Evolutionary conservation across 768 basidiomycete species (phyloP).

Genomic region (Nevesoporus exiguus): DNA sequence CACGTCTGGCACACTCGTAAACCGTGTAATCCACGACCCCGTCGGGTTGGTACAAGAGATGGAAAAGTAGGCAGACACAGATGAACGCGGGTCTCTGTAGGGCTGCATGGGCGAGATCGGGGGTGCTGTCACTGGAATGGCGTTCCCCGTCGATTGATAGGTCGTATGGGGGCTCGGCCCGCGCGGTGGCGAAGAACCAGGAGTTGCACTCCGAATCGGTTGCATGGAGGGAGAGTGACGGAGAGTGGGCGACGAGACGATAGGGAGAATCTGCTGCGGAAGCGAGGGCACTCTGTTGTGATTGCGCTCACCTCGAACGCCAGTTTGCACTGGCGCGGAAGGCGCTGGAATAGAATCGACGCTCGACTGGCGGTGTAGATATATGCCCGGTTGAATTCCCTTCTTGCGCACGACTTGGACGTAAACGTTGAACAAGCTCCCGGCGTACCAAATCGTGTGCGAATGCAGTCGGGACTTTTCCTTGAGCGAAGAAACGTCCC

Average conservation of each 20-base stretch:
- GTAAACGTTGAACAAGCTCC: slow-evolving; percentile 85
- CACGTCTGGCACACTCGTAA: slow-evolving; percentile 81
- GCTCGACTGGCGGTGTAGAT: slow-evolving; percentile 81
- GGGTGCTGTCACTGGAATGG: slow-evolving; percentile 41
- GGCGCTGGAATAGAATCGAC: slow-evolving; percentile 74
- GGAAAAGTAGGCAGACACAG: slow-evolving; percentile 77
- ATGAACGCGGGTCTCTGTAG: slow-evolving; percentile 70
- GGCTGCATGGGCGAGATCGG: slow-evolving; percentile 56
- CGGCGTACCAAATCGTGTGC: slow-evolving; percentile 87
- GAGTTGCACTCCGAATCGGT: slow-evolving; percentile 46
- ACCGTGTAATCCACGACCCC: slow-evolving; percentile 78
- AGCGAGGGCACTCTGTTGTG: slow-evolving; percentile 31
- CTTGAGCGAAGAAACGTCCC: slow-evolving; percentile 75
- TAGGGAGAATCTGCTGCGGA: slow-evolving; percentile 29
- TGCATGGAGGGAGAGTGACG: slow-evolving; percentile 48
- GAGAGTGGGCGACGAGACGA: slow-evolving; percentile 22
- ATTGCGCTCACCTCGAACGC: slow-evolving; percentile 24
- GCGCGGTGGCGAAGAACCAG: slow-evolving; percentile 28
- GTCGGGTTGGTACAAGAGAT: slow-evolving; percentile 79
- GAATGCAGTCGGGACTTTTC: slow-evolving; percentile 85
- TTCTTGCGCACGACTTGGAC: slow-evolving; percentile 88
- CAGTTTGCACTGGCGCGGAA: slow-evolving; percentile 49
- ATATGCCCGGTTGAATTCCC: slow-evolving; percentile 76
- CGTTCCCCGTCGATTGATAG: slow-evolving; percentile 21
- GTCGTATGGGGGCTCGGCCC: slow-evolving; percentile 17